These are phyloP conservation scores for Gentiana straminea DNA, from an alignment of 257 asterid genomes.

Conservation along the genomic window DNA sequence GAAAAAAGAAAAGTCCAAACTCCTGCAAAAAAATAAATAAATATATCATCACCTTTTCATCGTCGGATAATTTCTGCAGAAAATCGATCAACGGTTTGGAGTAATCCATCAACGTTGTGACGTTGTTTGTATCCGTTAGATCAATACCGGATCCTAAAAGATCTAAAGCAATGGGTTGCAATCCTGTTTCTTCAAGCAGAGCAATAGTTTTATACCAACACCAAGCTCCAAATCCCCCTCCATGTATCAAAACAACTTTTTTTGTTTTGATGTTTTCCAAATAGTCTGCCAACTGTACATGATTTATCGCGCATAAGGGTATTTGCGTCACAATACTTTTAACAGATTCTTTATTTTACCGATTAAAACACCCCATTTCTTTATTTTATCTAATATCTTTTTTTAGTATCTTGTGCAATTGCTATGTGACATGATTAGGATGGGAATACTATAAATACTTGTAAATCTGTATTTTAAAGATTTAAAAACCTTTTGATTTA, in stretches of 20 bases:
- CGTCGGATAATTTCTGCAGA: slow-evolving; percentile 60
- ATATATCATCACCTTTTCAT: slow-evolving; percentile 47
- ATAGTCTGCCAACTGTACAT: slow-evolving; percentile 54
- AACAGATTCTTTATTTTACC: too few species aligned
- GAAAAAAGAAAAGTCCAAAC: too few species aligned
- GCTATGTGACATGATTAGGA: too few species aligned
- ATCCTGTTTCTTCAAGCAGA: slow-evolving; percentile 72
- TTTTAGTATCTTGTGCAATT: too few species aligned
- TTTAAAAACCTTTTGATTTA: too few species aligned
- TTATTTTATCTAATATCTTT: too few species aligned
- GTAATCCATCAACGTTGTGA: slow-evolving; percentile 52
- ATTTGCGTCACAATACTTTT: too few species aligned
- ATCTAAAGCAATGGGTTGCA: slow-evolving; percentile 65
- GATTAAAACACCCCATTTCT: too few species aligned
- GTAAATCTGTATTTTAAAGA: too few species aligned
- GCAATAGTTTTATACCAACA: slow-evolving; percentile 97
- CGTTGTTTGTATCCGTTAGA: slow-evolving; percentile 54
- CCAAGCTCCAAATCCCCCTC: slow-evolving; percentile 99
- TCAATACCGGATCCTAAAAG: slow-evolving; percentile 87
- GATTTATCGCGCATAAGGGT: background rate
- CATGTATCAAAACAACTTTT: slow-evolving; percentile 83
- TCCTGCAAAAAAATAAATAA: slow-evolving; percentile 16
- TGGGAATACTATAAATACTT: too few species aligned
- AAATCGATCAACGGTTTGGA: slow-evolving; percentile 74
- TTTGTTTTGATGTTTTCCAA: slow-evolving; percentile 77